Conservation (phyloP, 768 basidiomycete species). For the Kondoa malvinella region DNA sequence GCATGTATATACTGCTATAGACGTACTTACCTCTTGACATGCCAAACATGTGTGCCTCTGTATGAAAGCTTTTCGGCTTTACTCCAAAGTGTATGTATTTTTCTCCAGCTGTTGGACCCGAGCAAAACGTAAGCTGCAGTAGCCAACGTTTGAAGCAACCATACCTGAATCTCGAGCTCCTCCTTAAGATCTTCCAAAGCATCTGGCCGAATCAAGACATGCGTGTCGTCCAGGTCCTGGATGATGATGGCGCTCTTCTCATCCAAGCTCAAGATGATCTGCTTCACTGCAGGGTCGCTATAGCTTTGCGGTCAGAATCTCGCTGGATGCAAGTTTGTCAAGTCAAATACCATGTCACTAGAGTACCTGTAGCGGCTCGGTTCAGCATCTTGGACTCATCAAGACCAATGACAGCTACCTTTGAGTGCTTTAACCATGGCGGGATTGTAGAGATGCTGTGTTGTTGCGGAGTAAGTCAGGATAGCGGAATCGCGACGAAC, state of each 20-base stretch:
- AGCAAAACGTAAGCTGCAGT: neutral
- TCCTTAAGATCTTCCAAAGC: conserved; percentile 50
- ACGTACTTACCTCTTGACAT: neutral
- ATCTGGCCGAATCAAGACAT: conserved; percentile 68
- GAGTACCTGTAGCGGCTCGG: neutral
- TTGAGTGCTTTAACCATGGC: neutral
- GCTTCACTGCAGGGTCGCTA: conserved; percentile 77
- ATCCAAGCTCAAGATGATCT: conserved; percentile 45
- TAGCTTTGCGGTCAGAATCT: neutral
- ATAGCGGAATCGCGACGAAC: neutral
- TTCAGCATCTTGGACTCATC: neutral
- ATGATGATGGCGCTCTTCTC: conserved; percentile 50
- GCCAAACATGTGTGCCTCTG: too few relatives aligned
- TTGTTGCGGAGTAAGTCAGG: neutral
- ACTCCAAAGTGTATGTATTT: conserved; percentile 7
- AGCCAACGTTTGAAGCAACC: neutral
- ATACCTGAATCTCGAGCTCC: conserved; percentile 18
- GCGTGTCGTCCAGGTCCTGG: conserved; percentile 68
- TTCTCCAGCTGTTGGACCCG: conserved; percentile 12
- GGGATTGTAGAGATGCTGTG: neutral
- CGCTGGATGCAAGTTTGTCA: neutral
- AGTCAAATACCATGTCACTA: neutral
- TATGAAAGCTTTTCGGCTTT: too few relatives aligned
- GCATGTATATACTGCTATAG: too few relatives aligned
- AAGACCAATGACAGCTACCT: neutral